Conservation (phyloP, 768 basidiomycete species). For the Arthromyces matolae region DNA sequence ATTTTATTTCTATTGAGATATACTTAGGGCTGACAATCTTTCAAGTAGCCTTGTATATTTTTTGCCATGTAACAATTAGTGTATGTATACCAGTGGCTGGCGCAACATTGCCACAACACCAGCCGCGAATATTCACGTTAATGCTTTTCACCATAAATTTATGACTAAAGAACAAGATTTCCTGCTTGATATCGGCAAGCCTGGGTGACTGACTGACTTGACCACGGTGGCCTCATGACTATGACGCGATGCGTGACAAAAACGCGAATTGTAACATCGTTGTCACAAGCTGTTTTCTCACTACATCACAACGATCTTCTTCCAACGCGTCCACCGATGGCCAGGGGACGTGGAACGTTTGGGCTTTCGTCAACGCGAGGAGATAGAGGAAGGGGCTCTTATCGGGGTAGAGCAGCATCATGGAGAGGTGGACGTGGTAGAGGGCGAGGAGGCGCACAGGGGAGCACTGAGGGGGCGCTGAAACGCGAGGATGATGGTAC, state of each 20-base stretch:
- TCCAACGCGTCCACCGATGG: conserved; percentile 31
- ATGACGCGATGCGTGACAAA: background rate
- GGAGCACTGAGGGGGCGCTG: conserved; percentile 49
- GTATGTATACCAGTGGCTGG: background rate
- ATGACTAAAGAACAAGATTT: too few relatives aligned
- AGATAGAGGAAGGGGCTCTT: conserved; percentile 41
- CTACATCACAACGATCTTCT: background rate
- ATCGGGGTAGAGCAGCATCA: conserved; percentile 43
- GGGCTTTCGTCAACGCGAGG: conserved; percentile 51
- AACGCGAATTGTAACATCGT: conserved; percentile 17
- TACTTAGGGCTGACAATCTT: too few relatives aligned
- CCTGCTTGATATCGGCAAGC: too few relatives aligned
- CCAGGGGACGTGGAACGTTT: conserved; percentile 53
- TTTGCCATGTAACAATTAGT: conserved; percentile 11
- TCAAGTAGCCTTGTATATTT: too few relatives aligned
- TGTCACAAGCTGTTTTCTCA: conserved; percentile 2
- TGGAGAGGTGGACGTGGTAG: conserved; percentile 57
- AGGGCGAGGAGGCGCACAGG: conserved; percentile 42
- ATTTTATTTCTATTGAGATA: too few relatives aligned
- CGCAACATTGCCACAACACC: too few relatives aligned
- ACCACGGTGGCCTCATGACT: too few relatives aligned
- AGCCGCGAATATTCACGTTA: too few relatives aligned
- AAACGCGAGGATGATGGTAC: conserved; percentile 89
- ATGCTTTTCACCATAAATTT: too few relatives aligned
- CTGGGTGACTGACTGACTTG: too few relatives aligned